Conservation (phyloP, 805 yeast genomes). For the Candida corydali region DNA sequence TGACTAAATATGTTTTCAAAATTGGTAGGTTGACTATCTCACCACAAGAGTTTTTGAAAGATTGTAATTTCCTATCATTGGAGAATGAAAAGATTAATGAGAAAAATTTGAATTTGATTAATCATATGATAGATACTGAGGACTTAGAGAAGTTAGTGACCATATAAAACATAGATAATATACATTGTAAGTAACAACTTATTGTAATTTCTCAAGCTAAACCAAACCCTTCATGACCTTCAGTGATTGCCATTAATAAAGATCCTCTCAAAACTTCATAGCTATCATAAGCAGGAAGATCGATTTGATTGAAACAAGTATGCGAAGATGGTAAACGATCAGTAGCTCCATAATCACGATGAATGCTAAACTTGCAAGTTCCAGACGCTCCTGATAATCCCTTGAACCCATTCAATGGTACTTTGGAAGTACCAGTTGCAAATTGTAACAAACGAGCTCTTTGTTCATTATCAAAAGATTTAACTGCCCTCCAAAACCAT, state of each 20-base stretch:
- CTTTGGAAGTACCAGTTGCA: constrained; percentile 96
- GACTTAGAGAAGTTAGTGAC: constrained; percentile 24
- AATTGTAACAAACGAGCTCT: constrained; percentile 91
- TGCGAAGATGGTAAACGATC: constrained; percentile 93
- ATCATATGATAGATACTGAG: constrained; percentile 27
- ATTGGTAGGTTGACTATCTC: constrained; percentile 68
- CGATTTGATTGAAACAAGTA: constrained; percentile 94
- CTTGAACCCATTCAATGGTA: constrained; percentile 90
- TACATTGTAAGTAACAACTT: neutral
- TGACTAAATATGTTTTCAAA: constrained; percentile 73
- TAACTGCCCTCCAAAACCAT: constrained; percentile 98
- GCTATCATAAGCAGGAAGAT: constrained; percentile 86
- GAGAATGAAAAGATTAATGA: constrained; percentile 41
- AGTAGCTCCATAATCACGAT: constrained; percentile 78
- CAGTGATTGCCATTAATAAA: constrained; percentile 79
- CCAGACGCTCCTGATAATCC: constrained; percentile 88
- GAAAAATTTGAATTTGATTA: constrained; percentile 37
- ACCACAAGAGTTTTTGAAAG: constrained; percentile 56
- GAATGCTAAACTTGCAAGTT: constrained; percentile 79
- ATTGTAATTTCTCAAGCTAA: constrained; percentile 43
- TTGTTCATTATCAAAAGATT: constrained; percentile 90
- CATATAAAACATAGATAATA: constrained; percentile 1
- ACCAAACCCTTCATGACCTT: constrained; percentile 96
- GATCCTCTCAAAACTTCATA: constrained; percentile 84
- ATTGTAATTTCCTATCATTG: constrained; percentile 53